Percentiles rank a stretch among this genome's conserved stretches.
Conservation (phyloP, 305 asterid species). For the Fraxinus greggii region DNA sequence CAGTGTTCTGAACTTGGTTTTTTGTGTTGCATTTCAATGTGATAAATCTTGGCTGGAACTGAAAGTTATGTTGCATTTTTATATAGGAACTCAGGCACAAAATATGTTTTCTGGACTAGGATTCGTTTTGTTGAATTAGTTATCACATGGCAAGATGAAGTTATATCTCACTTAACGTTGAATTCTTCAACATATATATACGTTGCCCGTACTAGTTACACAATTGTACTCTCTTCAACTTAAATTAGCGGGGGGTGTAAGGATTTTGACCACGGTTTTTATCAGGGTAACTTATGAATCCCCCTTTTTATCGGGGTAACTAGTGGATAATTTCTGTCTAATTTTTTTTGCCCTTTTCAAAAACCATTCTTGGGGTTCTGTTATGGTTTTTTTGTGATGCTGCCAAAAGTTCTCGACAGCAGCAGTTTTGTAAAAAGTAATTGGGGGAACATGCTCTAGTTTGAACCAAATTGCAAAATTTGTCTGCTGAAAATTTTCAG, state of each 20-base stretch:
- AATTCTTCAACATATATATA: too few relatives aligned
- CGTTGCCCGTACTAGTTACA: not conserved
- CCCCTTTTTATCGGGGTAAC: not conserved
- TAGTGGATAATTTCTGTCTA: not conserved
- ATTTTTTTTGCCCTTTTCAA: not conserved
- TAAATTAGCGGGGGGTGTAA: not conserved
- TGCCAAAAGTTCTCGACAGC: not conserved
- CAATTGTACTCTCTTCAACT: not conserved
- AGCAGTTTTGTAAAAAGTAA: not conserved
- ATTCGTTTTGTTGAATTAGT: not conserved
- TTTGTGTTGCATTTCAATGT: not conserved
- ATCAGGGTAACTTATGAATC: not conserved
- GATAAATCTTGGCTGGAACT: too few relatives aligned
- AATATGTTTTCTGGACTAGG: not conserved
- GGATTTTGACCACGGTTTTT: not conserved
- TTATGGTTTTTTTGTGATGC: not conserved
- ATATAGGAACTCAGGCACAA: not conserved
- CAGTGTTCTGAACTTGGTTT: not conserved
- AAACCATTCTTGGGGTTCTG: not conserved
- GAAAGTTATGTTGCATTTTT: too few relatives aligned
- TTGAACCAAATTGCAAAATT: not conserved
- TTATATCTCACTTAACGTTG: too few relatives aligned
- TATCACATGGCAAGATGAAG: not conserved
- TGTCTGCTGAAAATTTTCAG: not conserved
- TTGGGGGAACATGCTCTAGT: not conserved